Base-by-base conservation (phyloP, 139 green algal genomes). In the Penium margaritaceum region DNA sequence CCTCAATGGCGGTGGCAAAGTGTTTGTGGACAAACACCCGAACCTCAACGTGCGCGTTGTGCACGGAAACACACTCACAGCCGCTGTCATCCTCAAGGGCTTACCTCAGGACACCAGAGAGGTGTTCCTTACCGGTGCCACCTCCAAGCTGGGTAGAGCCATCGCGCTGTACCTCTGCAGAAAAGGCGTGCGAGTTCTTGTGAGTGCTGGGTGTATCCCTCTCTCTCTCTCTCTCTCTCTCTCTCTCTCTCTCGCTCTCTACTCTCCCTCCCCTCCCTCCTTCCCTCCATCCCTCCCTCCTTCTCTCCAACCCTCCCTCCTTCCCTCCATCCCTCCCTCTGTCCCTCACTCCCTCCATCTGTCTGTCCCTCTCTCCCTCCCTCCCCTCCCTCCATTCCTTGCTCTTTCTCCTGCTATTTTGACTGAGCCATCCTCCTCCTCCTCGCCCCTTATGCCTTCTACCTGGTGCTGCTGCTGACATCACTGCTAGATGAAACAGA, bases 41-140 rank as follows among this genome's bases (percentile, higher is more conserved):
- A 29, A 76, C 38, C 54, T 82, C 46, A 57, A 70, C 21, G 53
- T 81, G 32, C 63, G 78, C 24, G 67, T 86, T 21, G 81, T 83
- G 46, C 81, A 86, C 58, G 81, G 81, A 47, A 86, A 86, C 67
- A 86, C 81, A 30, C 72, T 86, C 39, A 86, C 81, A 34, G 78
- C 81, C n/a, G 81, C 72, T 19, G 60, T 55, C 21, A 67, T 86
- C 34, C 51, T 86, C 17, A 41, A 81, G 17, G 61, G 76, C 63
- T 69, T 86, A 27, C 77, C 72, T 6, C 17, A 47, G 9, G 72
- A 77, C 41, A 17, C 47, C 3, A 64, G 69, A 1, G 81, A 84
- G 41, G 71, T 86, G 32, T 82, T 86, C 54, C 53, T 86, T 3
- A 84, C 77, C 4, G 77, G 81, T 6, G 37, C 68, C 4, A 86